Conservation (phyloP, 495 filamentous ascomycete species). For the Daldinia concentrica region DNA sequence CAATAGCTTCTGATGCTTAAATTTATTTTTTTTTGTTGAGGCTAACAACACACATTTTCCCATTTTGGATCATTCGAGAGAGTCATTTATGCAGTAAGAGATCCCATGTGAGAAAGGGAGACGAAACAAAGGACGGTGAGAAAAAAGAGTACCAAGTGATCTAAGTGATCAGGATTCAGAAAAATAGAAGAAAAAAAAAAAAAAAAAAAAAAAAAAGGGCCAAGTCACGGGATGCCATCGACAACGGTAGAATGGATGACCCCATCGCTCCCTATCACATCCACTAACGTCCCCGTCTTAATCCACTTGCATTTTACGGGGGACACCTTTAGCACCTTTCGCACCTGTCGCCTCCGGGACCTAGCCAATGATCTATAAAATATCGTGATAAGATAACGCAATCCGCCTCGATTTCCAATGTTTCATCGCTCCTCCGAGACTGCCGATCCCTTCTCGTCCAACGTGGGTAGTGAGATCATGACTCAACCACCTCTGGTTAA, state of each 20-base stretch:
- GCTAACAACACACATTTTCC: constrained; percentile 26
- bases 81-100: constrained; percentile 24
- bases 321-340: constrained; percentile 29
- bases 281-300: constrained; percentile 13
- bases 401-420: constrained; percentile 34
- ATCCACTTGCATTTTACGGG: constrained; percentile 16
- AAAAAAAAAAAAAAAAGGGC: neutral
- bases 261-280: constrained; percentile 14
- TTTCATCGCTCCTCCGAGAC: constrained; percentile 33
- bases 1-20: constrained; percentile 36
- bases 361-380: constrained; percentile 33
- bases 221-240: constrained; percentile 4
- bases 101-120: neutral
- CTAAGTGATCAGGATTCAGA: neutral
- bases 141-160: constrained; percentile 9
- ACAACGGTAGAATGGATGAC: neutral
- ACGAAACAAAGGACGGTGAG: neutral
- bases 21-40: constrained; percentile 31
- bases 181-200: neutral
- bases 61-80: constrained; percentile 21
- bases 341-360: constrained; percentile 27
- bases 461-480: constrained; percentile 33
- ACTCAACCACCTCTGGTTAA: constrained; percentile 12
- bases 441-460: constrained; percentile 35
- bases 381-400: constrained; percentile 39